Evolutionary conservation across 768 basidiomycete genomes (phyloP).

Genomic region (Postia placenta): DNA sequence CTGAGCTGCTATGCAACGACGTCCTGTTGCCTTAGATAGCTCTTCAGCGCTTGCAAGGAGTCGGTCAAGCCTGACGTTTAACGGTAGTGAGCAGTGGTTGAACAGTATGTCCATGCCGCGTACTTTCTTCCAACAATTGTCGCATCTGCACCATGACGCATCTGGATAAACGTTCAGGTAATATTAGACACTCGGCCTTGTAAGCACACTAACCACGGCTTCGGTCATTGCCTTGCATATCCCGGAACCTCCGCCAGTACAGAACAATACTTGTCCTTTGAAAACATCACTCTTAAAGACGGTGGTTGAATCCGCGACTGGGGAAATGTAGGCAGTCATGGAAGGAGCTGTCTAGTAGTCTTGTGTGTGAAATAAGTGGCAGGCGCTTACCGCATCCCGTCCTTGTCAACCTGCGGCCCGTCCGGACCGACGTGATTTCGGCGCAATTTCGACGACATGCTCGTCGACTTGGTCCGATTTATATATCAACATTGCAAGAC

Average conservation of each 20-base stretch:
- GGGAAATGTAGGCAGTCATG: neutral
- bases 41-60: conserved; percentile 64
- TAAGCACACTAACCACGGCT: conserved; percentile 52
- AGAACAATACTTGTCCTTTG: conserved; percentile 86
- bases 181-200: neutral
- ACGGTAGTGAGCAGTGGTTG: conserved; percentile 1
- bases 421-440: no score
- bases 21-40: conserved; percentile 64
- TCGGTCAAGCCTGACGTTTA: conserved; percentile 55
- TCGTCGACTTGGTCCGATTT: no score
- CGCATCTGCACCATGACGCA: conserved; percentile 78
- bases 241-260: conserved; percentile 89
- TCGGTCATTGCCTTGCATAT: conserved; percentile 90
- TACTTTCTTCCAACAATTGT: conserved; percentile 86
- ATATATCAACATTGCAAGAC: no score
- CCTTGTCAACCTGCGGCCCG: no score
- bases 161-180: conserved; percentile 58
- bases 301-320: conserved; percentile 45
- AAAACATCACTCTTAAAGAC: conserved; percentile 80
- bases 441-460: no score
- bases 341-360: no score
- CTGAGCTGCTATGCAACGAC: conserved; percentile 61
- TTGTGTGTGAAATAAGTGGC: no score
- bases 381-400: no score
- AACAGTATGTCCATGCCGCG: conserved; percentile 22